Percentiles rank a stretch among this genome's conserved stretches.
Conservation (phyloP, 805 yeast species). For the Wickerhamomyces rabaulensis region DNA sequence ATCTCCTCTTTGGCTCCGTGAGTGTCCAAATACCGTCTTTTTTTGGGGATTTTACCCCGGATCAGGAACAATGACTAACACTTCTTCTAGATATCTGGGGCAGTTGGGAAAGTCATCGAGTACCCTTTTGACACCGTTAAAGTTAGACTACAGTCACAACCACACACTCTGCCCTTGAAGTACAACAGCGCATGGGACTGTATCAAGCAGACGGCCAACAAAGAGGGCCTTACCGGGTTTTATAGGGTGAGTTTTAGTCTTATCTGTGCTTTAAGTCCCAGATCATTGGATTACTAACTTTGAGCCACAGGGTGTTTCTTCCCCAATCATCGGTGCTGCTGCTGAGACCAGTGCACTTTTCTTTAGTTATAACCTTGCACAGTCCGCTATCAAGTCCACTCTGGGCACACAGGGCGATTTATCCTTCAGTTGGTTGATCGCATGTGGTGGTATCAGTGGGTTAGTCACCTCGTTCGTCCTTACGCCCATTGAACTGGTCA, state of each 20-base stretch:
- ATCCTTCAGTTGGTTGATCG: slow-evolving; percentile 40
- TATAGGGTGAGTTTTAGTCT: slow-evolving; percentile 39
- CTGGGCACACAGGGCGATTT: slow-evolving; percentile 20
- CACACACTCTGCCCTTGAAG: slow-evolving; percentile 40
- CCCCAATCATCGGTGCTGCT: slow-evolving; percentile 89
- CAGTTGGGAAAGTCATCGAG: slow-evolving; percentile 77
- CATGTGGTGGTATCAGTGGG: slow-evolving; percentile 81
- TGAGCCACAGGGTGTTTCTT: slow-evolving; percentile 49
- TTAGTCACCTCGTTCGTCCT: slow-evolving; percentile 74
- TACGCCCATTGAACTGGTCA: slow-evolving; percentile 89
- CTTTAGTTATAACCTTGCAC: slow-evolving; percentile 51
- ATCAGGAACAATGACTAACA: neutral
- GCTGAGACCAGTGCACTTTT: slow-evolving; percentile 81
- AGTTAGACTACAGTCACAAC: slow-evolving; percentile 79
- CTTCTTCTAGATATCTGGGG: slow-evolving; percentile 50
- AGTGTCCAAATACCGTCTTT: neutral
- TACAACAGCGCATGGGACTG: slow-evolving; percentile 62
- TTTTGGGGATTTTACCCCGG: too few species aligned
- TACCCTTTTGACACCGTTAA: slow-evolving; percentile 92
- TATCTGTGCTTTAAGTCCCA: too few species aligned
- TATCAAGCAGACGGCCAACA: slow-evolving; percentile 49
- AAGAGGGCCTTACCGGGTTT: slow-evolving; percentile 77
- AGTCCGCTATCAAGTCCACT: slow-evolving; percentile 28
- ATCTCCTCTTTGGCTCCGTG: slow-evolving; percentile 33
- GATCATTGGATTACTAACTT: neutral